These are phyloP conservation scores for Persicaria tinctoria DNA, from an alignment of 148 eudicot genomes.

Conservation along the genomic window DNA sequence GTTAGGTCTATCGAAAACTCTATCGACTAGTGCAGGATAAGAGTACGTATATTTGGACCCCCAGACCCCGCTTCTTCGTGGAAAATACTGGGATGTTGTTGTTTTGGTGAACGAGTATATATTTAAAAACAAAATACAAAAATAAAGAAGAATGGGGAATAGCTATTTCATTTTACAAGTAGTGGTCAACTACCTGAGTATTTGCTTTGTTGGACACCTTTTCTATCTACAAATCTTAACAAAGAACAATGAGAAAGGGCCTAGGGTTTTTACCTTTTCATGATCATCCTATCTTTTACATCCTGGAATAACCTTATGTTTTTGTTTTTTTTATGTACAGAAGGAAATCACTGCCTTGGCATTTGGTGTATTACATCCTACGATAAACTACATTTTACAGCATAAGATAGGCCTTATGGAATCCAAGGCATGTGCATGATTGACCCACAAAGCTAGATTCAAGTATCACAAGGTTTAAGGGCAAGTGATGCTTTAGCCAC, in stretches of 20 bases:
- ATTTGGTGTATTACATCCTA: neutral
- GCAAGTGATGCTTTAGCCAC: slow-evolving; percentile 11
- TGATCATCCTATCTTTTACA: slow-evolving; percentile 1
- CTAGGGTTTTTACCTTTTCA: neutral
- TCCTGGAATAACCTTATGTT: neutral
- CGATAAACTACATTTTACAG: neutral
- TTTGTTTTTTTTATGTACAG: neutral
- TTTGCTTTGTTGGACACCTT: neutral
- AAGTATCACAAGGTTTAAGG: slow-evolving; percentile 28
- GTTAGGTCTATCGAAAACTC: too few species aligned
- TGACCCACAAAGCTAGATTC: neutral
- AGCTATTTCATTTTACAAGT: neutral
- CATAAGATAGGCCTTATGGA: neutral
- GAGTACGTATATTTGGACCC: too few species aligned
- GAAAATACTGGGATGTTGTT: too few species aligned
- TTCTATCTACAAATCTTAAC: neutral
- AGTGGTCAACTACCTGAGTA: neutral
- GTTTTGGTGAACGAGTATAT: too few species aligned
- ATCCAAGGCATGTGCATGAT: neutral
- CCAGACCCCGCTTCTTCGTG: too few species aligned
- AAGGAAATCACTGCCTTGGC: neutral
- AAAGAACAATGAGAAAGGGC: neutral
- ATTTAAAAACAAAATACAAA: neutral
- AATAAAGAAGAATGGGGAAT: neutral
- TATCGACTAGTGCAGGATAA: too few species aligned